These are phyloP conservation scores for Tolypocladium ovalisporum DNA, from an alignment of 2,329 filamentous ascomycete genomes.

Conservation along the genomic window DNA sequence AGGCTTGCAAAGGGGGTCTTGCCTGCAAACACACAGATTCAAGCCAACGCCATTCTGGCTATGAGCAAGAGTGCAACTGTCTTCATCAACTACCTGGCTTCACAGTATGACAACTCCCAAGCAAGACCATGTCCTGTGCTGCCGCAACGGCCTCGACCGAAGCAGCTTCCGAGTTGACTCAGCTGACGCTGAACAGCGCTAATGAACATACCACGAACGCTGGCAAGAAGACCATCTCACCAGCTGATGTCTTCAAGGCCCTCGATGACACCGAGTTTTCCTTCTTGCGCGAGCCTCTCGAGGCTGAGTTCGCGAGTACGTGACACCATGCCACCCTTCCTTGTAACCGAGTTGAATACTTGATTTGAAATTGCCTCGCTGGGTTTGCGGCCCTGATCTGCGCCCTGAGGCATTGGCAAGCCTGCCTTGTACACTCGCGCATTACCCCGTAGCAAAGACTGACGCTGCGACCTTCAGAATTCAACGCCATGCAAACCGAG, in stretches of 20 bases:
- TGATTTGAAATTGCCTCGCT: background rate
- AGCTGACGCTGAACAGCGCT: constrained; percentile 37
- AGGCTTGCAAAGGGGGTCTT: constrained; percentile 70
- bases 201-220: constrained; percentile 57
- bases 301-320: constrained; percentile 67
- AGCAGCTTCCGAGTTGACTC: background rate
- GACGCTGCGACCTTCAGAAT: constrained; percentile 36
- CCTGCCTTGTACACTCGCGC: too few species aligned
- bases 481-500: constrained; percentile 60
- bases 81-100: constrained; percentile 71
- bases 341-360: too few species aligned
- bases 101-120: constrained; percentile 45
- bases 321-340: constrained; percentile 5
- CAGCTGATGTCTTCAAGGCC: constrained; percentile 65
- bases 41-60: constrained; percentile 69
- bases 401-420: background rate
- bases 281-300: constrained; percentile 57
- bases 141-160: background rate
- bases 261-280: constrained; percentile 67
- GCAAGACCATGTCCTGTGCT: background rate
- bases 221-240: constrained; percentile 70
- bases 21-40: constrained; percentile 71
- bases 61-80: constrained; percentile 75
- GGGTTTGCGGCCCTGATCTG: too few species aligned
- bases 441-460: background rate